Percentiles rank a stretch among this genome's conserved stretches.
These are phyloP conservation scores for Alloteropsis angusta DNA, from an alignment of 202 grass and related monocot genomes.

Conservation along the genomic window DNA sequence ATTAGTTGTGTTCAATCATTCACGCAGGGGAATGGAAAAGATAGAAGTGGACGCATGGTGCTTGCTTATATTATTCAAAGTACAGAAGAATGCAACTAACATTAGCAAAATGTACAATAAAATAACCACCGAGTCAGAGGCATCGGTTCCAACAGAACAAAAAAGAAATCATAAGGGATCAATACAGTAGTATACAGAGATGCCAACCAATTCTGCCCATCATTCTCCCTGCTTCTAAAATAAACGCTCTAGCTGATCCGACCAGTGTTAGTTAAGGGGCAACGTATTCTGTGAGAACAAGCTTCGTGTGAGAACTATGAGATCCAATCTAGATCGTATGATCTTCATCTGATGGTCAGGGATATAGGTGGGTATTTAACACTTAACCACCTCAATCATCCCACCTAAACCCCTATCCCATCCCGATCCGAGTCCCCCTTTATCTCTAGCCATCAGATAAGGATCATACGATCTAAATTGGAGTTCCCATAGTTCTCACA, in stretches of 20 bases:
- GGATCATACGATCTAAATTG: background rate
- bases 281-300: too few species aligned
- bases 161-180: background rate
- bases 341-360: too few species aligned
- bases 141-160: background rate
- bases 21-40: background rate
- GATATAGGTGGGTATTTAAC: too few species aligned
- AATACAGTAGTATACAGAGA: background rate
- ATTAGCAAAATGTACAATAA: background rate
- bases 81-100: background rate
- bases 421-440: too few species aligned
- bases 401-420: too few species aligned
- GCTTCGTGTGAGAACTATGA: too few species aligned
- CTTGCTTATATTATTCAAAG: background rate
- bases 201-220: background rate
- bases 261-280: too few species aligned
- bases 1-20: background rate
- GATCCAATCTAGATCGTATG: too few species aligned
- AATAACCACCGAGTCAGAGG: background rate
- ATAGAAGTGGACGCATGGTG: background rate
- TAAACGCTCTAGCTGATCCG: background rate
- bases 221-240: background rate
- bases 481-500: background rate
- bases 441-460: too few species aligned
- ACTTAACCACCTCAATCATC: too few species aligned